Base-by-base conservation (phyloP, 2,329 filamentous ascomycete genomes). In the Zymoseptoria pseudotritici region DNA sequence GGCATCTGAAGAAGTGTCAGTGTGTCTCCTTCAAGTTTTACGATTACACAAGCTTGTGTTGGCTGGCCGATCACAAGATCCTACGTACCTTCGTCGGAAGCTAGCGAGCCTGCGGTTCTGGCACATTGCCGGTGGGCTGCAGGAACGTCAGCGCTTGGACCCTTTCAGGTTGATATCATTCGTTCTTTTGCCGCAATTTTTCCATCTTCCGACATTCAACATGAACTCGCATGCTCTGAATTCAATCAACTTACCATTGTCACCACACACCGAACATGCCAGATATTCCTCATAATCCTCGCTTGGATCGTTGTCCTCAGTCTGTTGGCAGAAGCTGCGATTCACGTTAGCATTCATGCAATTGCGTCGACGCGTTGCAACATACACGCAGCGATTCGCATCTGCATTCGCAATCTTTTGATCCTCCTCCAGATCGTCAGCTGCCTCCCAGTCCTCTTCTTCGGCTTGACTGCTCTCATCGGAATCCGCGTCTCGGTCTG, bases 71-170 rank as follows among this genome's bases (percentile, higher is more conserved):
- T 58, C 50, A 54, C 52, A 24, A 29, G 58, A 61, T 65, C 54
- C 66, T 63, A 72, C 82, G 74, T 82, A 91, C 89, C 83, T 73
- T 86, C 82, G 62, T 84, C 82, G 64, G 81, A 76, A 67, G 77
- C 78, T 68, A 89, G 77, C 64, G 84, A 84, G 61, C 83, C 83
- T 72, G 85, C 83, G 72, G 88, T 84, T 71, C 88, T 86, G 60
- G 91, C 92, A 77, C 93, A 97, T 82, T 94, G 88, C 74, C 88
- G 86, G 79, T 97, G 93, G 70, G 91, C 93, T 96, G 78, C 72
- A 78, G 72, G 71, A 70, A 75, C 74, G 75, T 78, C 75, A 78
- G 78, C 70, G 65, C 65, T 69, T 71, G 71, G 72, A 70, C 70
- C 71, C 71, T 69, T 24, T 66, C 65, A 66, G 51, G 55, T 63